Percentiles rank a stretch among this genome's conserved stretches.
These are phyloP conservation scores for Nasturtium officinale DNA, from an alignment of 345 rosid genomes.

Conservation along the genomic window DNA sequence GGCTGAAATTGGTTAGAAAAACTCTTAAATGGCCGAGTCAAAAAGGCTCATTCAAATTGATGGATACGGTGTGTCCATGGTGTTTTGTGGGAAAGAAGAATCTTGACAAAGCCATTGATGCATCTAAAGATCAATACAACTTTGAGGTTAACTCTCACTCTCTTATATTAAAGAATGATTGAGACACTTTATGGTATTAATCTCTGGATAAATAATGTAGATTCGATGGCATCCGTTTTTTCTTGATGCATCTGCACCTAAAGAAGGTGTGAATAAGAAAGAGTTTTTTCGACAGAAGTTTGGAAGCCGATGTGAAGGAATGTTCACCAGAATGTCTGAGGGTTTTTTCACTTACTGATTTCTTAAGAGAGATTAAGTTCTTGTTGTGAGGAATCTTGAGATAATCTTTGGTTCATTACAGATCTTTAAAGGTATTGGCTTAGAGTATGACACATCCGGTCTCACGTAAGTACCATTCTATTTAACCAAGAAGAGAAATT, in stretches of 20 bases:
- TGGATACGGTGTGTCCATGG: constrained; percentile 86
- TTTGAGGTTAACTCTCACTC: constrained; percentile 37
- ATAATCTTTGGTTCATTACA: constrained; percentile 45
- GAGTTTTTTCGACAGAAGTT: constrained; percentile 64
- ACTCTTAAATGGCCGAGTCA: too few relatives aligned
- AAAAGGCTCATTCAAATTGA: constrained; percentile 64
- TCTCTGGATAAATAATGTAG: constrained; percentile 41
- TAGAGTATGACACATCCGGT: constrained; percentile 77
- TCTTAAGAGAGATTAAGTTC: constrained; percentile 5
- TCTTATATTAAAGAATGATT: not conserved
- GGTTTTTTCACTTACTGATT: constrained; percentile 42
- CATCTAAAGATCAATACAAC: constrained; percentile 61
- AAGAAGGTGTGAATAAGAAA: constrained; percentile 79
- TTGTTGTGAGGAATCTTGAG: constrained; percentile 14
- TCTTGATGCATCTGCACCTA: constrained; percentile 83
- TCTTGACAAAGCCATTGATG: constrained; percentile 77
- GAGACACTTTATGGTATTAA: not conserved
- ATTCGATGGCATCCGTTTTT: constrained; percentile 85
- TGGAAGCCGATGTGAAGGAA: constrained; percentile 59
- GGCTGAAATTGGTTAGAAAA: not conserved
- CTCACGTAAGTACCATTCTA: constrained; percentile 65
- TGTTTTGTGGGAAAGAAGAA: constrained; percentile 82
- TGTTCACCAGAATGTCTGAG: constrained; percentile 64
- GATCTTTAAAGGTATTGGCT: constrained; percentile 68
- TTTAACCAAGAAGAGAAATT: not conserved